Percentiles rank a stretch among this genome's conserved stretches.
phyloP scores from a whole-genome alignment of 805 yeast genomes.

The Aciculoconidium aculeatum region DNA sequence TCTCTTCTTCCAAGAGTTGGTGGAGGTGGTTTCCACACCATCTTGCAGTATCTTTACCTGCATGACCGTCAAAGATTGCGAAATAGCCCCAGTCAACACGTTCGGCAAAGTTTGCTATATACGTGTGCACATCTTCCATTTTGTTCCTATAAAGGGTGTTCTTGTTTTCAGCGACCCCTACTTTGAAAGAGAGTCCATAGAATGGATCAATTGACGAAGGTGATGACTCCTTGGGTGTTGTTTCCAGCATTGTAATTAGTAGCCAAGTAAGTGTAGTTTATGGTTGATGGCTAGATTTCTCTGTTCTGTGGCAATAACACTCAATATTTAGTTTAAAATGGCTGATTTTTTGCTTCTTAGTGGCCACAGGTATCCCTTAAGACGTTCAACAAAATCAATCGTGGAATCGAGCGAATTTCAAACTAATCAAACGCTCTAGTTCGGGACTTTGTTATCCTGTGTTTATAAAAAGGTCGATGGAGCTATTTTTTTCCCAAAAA shows the following conservation, averaged over 20 bases:
- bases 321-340: too few species aligned
- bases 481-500: too few species aligned
- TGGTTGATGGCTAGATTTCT: constrained; percentile 1
- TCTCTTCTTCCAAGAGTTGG: constrained; percentile 53
- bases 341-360: too few species aligned
- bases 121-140: constrained; percentile 96
- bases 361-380: too few species aligned
- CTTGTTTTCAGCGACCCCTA: constrained; percentile 89
- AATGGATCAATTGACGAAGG: constrained; percentile 40
- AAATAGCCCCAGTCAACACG: constrained; percentile 89
- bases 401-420: too few species aligned
- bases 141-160: constrained; percentile 75
- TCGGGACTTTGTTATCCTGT: too few species aligned
- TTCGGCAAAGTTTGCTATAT: constrained; percentile 89
- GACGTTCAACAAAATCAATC: too few species aligned
- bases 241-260: not conserved
- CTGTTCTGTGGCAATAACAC: not conserved
- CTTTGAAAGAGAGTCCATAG: constrained; percentile 61
- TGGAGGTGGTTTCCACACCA: constrained; percentile 92
- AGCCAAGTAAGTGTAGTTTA: not conserved
- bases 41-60: constrained; percentile 87
- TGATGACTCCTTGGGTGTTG: too few species aligned
- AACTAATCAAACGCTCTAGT: too few species aligned
- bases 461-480: too few species aligned
- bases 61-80: constrained; percentile 96